Evolutionary conservation across 768 basidiomycete genomes (phyloP), one percentile per base, ranked within the genome.

Genomic region (Tylopilus sp.): DNA sequence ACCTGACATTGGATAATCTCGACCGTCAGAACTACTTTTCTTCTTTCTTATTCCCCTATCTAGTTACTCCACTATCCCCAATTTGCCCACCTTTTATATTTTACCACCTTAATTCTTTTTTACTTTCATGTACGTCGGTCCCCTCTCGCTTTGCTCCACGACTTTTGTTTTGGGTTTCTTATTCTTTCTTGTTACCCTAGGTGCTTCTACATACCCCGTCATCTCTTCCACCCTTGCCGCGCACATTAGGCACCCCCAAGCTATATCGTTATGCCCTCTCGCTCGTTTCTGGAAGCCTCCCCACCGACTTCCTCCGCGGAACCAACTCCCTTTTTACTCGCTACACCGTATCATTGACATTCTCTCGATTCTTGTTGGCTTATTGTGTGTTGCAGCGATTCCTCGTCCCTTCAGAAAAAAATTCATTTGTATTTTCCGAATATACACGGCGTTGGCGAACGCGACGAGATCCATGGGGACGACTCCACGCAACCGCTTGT

Each of bases 1-100:
- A 55, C 49, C 46, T 60, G 50, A 54, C 36, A 55, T 45, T 41
- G 64, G 63, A 68, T 64, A 42, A 44, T 57, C 46, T 63, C 55
- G 33, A 40, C 53, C 50, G 45, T 45, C 59, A 55, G 57, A 58
- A 47, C 56, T 61, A 53, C 48, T 33, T 55, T 54, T 53, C n/a
- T 21, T 37, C 51, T 64, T 65, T 63, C 57, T 68, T 68, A 69
- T 66, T 68, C 37, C 40, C 52, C 54, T 64, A 68, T 67, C 66
- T 68, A 68, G 62, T 57, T 56, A 58, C 59, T 67, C 33, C 53
- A 53, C 50, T 31, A 53, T 66, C 53, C 50, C 24, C 64, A 45
- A 25, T 46, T 63, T 56, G 53, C 44, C 59, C 48, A 48, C 53
- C 53, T 37, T 42, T 57, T 59, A 57, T 62, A 66, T 48, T 60